phyloP scores from a whole-genome alignment of 2,329 filamentous ascomycete species.

The Cordyceps farinosa region DNA sequence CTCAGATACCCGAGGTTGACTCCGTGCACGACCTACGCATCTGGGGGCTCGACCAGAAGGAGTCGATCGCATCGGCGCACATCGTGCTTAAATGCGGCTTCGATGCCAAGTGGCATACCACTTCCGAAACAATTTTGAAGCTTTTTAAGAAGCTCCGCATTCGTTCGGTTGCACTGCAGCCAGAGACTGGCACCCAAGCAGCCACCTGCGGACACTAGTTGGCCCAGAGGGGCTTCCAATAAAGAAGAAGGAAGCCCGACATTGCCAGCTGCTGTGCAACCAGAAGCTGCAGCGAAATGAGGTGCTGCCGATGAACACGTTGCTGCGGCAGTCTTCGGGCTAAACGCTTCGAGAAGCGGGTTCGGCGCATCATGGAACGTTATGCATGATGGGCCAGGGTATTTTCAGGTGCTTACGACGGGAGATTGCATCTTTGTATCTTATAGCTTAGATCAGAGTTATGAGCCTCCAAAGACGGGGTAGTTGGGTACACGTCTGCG shows the following conservation, averaged over 20 bases:
- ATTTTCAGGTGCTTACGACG: no score
- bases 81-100: constrained; percentile 58
- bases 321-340: neutral
- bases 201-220: neutral
- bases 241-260: constrained; percentile 25
- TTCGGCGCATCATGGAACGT: neutral
- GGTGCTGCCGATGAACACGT: constrained; percentile 40
- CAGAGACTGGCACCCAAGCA: constrained; percentile 42
- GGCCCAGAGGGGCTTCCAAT: neutral
- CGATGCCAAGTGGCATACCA: constrained; percentile 55
- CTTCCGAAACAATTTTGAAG: constrained; percentile 60
- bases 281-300: constrained; percentile 47
- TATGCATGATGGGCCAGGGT: neutral
- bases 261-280: constrained; percentile 51
- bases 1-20: constrained; percentile 60
- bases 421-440: neutral
- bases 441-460: neutral
- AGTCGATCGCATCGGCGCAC: constrained; percentile 66
- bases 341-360: neutral
- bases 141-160: constrained; percentile 72
- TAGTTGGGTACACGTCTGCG: neutral
- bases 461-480: neutral
- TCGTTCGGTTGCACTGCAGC: constrained; percentile 68
- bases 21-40: constrained; percentile 71
- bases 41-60: constrained; percentile 69